These are phyloP conservation scores for Verbena officinalis DNA, from an alignment of 257 asterid species.

Conservation along the genomic window DNA sequence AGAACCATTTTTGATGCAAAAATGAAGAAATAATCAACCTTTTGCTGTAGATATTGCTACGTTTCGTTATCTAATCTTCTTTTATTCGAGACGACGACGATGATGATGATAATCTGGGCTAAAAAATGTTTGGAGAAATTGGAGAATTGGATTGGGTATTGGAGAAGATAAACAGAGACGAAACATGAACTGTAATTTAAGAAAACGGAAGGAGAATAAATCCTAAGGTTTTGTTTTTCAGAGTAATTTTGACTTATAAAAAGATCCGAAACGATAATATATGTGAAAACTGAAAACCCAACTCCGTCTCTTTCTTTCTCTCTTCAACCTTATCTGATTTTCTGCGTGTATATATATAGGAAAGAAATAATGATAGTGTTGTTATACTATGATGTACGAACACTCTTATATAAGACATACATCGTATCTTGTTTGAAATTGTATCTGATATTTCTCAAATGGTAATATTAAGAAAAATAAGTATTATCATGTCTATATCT, in stretches of 20 bases:
- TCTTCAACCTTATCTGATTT: slow-evolving; percentile 18
- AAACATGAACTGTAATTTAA: not conserved
- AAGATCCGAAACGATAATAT: slow-evolving; percentile 27
- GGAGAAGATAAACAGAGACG: not conserved
- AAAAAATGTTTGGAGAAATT: not conserved
- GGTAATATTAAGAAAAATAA: no score
- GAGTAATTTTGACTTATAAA: not conserved
- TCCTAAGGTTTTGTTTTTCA: not conserved
- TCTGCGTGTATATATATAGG: not conserved
- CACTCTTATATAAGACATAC: no score
- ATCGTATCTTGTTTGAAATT: no score
- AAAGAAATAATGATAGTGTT: no score
- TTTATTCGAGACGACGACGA: not conserved
- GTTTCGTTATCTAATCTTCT: not conserved
- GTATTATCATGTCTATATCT: no score
- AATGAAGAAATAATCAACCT: not conserved
- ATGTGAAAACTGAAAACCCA: slow-evolving; percentile 3
- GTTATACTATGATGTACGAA: no score
- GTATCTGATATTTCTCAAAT: no score
- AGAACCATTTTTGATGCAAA: slow-evolving; percentile 48
- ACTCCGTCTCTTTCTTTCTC: slow-evolving; percentile 26
- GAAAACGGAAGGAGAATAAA: not conserved
- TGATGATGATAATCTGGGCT: not conserved
- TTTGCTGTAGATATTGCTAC: not conserved
- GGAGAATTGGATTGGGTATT: slow-evolving; percentile 1